Base-by-base conservation (phyloP, 164 flowering plant species). In the Stephania japonica region DNA sequence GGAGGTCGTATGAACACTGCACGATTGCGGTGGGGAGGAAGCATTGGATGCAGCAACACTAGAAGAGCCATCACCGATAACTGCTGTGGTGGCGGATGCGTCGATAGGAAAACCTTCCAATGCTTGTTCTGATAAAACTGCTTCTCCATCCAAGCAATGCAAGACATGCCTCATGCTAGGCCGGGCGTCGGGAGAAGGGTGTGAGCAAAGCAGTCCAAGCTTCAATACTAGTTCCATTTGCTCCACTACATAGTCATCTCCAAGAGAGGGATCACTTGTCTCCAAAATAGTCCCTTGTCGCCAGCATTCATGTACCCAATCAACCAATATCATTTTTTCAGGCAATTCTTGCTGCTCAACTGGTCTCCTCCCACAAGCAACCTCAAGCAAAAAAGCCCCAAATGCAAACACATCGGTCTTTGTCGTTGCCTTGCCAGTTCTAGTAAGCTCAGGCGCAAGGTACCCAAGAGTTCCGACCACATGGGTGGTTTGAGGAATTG, bases 381-480 rank as follows among this genome's bases (percentile, higher is more conserved):
- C 85, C 73, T 88, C 90, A 4, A 88, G 84, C 26, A 86, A 76
- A 14, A 89, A 64, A 43, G 84, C 78, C 9, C 94, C 91, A 63
- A 72, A 89, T 8, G 82, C 84, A 74, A 70, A 89, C 69, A 89
- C 89, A 66, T 88, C 90, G 1, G 91, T 76, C 67, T 80, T 71
- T 11, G 85, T 73, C 0, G 90, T 87, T 23, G 89, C 86, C 75
- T 80, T 84, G 32, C 91, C 88, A 0, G 86, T 82, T 26, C 82
- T 86, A 38, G 84, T 79, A 65, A 86, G 70, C 74, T 87, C 91
- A 0, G 88, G 91, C 14, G 91, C 94, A 1, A 90, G 78, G 75
- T 90, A 90, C 43, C 91, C 89, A 0, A 86, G 75, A 6, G 89
- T 90, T 23, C 88, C 94, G 14, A 87, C 90, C 16, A 87, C 81